Evolutionary conservation across 768 basidiomycete genomes (phyloP).

Genomic region (Mycena vulgaris): DNA sequence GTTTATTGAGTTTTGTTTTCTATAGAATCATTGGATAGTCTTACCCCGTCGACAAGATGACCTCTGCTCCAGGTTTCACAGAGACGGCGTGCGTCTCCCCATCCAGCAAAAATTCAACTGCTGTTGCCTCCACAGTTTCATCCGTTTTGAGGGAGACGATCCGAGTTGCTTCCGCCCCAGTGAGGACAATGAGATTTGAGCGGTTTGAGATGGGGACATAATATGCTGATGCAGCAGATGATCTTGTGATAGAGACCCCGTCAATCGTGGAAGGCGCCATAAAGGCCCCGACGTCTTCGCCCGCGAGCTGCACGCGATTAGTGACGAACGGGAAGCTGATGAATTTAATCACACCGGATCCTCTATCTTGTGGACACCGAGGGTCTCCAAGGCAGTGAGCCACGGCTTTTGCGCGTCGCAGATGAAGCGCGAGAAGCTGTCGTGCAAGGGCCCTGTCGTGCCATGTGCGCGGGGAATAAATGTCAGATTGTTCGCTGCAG

Average conservation of each 20-base stretch:
- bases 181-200: slow-evolving; percentile 47
- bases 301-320: slow-evolving; percentile 14
- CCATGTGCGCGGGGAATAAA: slow-evolving; percentile 22
- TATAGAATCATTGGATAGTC: slow-evolving; percentile 19
- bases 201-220: slow-evolving; percentile 40
- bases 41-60: slow-evolving; percentile 56
- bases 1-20: neutral
- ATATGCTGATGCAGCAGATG: slow-evolving; percentile 34
- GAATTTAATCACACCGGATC: slow-evolving; percentile 10
- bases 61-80: slow-evolving; percentile 46
- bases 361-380: slow-evolving; percentile 14
- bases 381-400: slow-evolving; percentile 4
- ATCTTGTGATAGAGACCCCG: slow-evolving; percentile 11
- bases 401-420: slow-evolving; percentile 24
- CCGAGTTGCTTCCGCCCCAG: slow-evolving; percentile 29
- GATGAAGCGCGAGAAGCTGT: slow-evolving; percentile 25
- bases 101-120: neutral
- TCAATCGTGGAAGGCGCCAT: slow-evolving; percentile 21
- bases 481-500: slow-evolving; percentile 14
- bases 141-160: neutral
- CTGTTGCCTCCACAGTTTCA: neutral
- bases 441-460: slow-evolving; percentile 1
- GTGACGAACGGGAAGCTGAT: neutral
- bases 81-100: neutral
- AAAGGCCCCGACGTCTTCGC: slow-evolving; percentile 21